Base-by-base conservation (phyloP, 208 protist species). In the Crithidia expoeki region DNA sequence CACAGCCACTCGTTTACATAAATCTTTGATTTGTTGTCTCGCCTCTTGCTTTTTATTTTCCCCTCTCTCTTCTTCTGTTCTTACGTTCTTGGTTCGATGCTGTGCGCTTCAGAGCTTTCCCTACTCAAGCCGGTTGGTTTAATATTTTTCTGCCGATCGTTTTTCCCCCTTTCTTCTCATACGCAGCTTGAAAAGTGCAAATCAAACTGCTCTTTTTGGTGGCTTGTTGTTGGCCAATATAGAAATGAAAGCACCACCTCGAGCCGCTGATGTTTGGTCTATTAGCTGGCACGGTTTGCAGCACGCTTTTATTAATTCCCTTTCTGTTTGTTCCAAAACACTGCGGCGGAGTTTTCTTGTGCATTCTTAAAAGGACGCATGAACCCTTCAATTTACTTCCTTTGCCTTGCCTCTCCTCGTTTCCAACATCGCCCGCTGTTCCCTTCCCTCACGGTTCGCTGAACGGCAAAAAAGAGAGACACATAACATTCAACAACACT, bases 31-130 rank as follows among this genome's bases (percentile, higher is more conserved):
- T 47, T 21, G 16, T 25, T 50, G 11, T 19, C 36, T 23, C 0
- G 2, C 27, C 38, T 67, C 16, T 62, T 36, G 56, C 0, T 62
- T 68, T 47, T 32, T 56, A 28, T 68, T 25, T 30, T 77, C 36
- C 44, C 27, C 28, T 4, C 46, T 40, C 40, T 5, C 2, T 55
- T 12, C 17, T 51, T 14, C n/a, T 51, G 38, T 44, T 44, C 14
- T 44, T 44, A 14, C 7, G 38, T 7, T 44, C 38, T 14, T 44
- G n/a, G n/a, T n/a, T n/a, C n/a, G n/a, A n/a, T n/a, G n/a, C n/a
- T n/a, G n/a, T n/a, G n/a, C n/a, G n/a, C n/a, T n/a, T n/a, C n/a
- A n/a, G n/a, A n/a, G n/a, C n/a, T n/a, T n/a, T n/a, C n/a, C 44
- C 44, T 49, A 49, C 21, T 49, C 44, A 49, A 49, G 10, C 16